phyloP scores from a whole-genome alignment of 176 grass and related monocot species.

The Lolium rigidum region DNA sequence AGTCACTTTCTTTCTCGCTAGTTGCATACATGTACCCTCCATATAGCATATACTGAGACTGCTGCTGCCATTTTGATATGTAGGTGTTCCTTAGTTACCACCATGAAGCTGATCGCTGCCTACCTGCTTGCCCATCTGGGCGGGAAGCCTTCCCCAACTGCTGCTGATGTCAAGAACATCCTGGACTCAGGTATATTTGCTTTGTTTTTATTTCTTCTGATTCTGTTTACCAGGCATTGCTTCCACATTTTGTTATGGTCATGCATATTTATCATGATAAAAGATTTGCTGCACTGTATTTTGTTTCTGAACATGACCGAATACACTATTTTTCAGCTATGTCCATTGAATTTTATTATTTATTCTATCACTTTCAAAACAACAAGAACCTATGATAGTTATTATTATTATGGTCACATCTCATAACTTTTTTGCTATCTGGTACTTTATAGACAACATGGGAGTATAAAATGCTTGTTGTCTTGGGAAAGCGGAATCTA shows the following conservation, averaged over 20 bases:
- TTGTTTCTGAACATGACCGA: background rate
- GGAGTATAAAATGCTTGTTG: background rate
- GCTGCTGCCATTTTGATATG: background rate
- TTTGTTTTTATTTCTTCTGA: background rate
- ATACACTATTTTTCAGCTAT: background rate
- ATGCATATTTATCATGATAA: background rate
- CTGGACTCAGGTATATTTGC: conserved; percentile 71
- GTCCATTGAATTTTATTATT: background rate
- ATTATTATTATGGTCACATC: background rate
- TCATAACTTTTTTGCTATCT: background rate
- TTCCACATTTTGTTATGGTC: background rate
- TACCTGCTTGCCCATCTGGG: conserved; percentile 66
- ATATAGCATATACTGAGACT: background rate
- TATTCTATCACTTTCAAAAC: background rate
- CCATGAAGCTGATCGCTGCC: conserved; percentile 75
- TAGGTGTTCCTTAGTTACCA: conserved; percentile 21
- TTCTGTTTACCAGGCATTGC: background rate
- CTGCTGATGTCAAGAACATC: conserved; percentile 69
- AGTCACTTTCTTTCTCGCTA: background rate
- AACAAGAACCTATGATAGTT: background rate
- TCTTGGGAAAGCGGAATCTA: background rate
- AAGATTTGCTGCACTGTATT: background rate
- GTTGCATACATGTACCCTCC: background rate
- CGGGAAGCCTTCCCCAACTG: conserved; percentile 62
- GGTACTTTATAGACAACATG: background rate